Base-by-base conservation (phyloP, 1,284 basidiomycete genomes). In the Neonothopanus nambi region DNA sequence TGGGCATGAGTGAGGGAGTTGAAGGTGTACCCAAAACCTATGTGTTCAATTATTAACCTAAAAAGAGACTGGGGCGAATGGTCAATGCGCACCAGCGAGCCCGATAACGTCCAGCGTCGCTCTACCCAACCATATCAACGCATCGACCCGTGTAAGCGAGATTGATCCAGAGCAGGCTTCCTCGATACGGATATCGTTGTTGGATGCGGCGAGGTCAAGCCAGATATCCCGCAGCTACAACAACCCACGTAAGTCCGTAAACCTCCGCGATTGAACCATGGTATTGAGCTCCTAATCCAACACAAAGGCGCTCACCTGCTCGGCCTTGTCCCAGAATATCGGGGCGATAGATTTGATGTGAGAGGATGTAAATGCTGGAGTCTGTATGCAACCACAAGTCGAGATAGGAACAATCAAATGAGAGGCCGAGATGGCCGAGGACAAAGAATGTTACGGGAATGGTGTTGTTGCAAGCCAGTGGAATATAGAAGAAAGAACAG, bases 31-130 rank as follows among this genome's bases (percentile, higher is more conserved):
- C 79, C 82, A 62, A 89, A 89, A 6, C 81, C 30, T 33, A 9
- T 3, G 9, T 33, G n/a, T 33, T 80, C 80, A 52, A 11, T 15
- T 8, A 42, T 21, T 40, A 28, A 26, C 13, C 26, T 20, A 48
- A 33, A 26, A 33, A 35, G 8, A 40, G 7, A 28, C 20, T 54
- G 43, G 58, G 45, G 49, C 11, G 5, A 35, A 15, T 23, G 20
- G 36, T 9, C 30, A 38, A 33, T 9, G 9, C 30, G 30, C 30
- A 33, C 30, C 85, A 17, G 88, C 84, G 40, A 84, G 72, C 5
- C 87, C 87, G 52, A 92, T 89, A 39, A 87, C 77, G 60, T 90
- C 89, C 13, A 91, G 73, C 1, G 86, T 87, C 7, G 85, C 79
- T 30, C 81, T 78, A 1, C 76, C 79, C 8, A 90, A 75, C 78